A percentile compares a stretch with the other conserved stretches of the same genome.
Evolutionary conservation across 2,329 filamentous ascomycete species (phyloP).

Genomic region (Coniochaeta prunicola): DNA sequence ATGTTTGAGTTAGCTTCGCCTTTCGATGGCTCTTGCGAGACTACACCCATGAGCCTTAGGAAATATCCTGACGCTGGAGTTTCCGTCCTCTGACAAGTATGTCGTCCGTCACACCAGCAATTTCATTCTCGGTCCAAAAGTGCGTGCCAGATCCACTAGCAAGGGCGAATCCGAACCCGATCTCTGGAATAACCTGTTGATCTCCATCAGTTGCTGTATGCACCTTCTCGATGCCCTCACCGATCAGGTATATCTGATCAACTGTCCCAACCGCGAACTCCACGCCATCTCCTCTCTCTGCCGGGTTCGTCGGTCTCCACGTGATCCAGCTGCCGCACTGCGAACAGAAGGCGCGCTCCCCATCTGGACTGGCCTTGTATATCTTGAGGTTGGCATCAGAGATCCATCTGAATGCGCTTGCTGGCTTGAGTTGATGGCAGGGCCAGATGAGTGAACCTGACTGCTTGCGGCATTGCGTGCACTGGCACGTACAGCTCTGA

Average conservation of each 20-base stretch:
- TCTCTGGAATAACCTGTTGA: conserved; percentile 13
- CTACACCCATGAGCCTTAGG: not conserved
- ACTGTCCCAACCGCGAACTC: conserved; percentile 35
- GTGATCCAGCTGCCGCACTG: conserved; percentile 42
- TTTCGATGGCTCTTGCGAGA: not conserved
- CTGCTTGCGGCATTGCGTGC: conserved; percentile 46
- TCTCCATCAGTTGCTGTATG: conserved; percentile 8
- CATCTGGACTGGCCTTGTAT: conserved; percentile 31
- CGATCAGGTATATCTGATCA: conserved; percentile 33
- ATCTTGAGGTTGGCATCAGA: conserved; percentile 24
- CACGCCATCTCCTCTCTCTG: conserved; percentile 12
- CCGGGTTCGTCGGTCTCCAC: conserved; percentile 27
- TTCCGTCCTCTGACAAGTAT: conserved; percentile 11
- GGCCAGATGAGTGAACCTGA: conserved; percentile 38
- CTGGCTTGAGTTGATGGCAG: conserved; percentile 25
- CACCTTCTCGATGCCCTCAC: conserved; percentile 15
- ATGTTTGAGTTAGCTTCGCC: not conserved
- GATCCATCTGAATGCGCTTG: conserved; percentile 25
- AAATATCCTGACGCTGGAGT: not conserved
- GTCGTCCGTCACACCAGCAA: conserved; percentile 40
- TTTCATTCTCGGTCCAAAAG: conserved; percentile 35
- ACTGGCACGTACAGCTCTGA: conserved; percentile 43
- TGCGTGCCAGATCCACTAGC: conserved; percentile 28
- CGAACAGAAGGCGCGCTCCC: conserved; percentile 39
- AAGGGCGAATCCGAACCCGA: conserved; percentile 29